phyloP scores from a whole-genome alignment of 2,329 filamentous ascomycete genomes.

The Paecilomyces sp. region DNA sequence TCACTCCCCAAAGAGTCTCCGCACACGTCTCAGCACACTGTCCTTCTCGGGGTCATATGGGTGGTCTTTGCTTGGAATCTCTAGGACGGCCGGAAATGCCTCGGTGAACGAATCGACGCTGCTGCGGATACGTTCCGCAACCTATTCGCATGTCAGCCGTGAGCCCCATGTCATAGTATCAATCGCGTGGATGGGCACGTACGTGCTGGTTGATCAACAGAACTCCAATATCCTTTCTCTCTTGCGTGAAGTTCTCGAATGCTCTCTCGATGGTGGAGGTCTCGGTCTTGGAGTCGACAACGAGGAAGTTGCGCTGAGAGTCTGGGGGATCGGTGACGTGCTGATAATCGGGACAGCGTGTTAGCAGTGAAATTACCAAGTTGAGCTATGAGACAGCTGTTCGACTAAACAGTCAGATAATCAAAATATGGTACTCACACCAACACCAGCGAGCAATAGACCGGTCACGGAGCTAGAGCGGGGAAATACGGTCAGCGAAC shows the following conservation, averaged over 20 bases:
- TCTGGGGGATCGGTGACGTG: slow-evolving; percentile 86
- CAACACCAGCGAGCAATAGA: slow-evolving; percentile 88
- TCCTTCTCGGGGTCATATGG: slow-evolving; percentile 99
- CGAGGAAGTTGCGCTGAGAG: slow-evolving; percentile 93
- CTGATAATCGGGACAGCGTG: slow-evolving; percentile 38
- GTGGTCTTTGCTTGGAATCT: slow-evolving; percentile 98
- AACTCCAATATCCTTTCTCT: slow-evolving; percentile 95
- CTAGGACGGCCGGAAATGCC: slow-evolving; percentile 90
- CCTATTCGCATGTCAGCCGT: slow-evolving; percentile 42
- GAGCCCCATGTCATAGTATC: not conserved
- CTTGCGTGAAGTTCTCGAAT: slow-evolving; percentile 80
- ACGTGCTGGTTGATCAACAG: slow-evolving; percentile 98
- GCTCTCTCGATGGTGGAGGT: slow-evolving; percentile 78
- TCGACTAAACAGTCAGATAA: not conserved
- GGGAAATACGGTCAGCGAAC: slow-evolving; percentile 7
- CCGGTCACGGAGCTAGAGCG: slow-evolving; percentile 82
- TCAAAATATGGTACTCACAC: slow-evolving; percentile 51
- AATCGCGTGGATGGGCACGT: slow-evolving; percentile 19
- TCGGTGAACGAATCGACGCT: slow-evolving; percentile 86
- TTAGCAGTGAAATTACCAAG: not conserved
- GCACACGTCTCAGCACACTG: slow-evolving; percentile 85
- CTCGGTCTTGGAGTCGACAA: slow-evolving; percentile 92
- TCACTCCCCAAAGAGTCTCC: slow-evolving; percentile 59
- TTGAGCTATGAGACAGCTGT: not conserved
- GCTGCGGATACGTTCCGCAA: slow-evolving; percentile 89